Evolutionary conservation across 2,329 filamentous ascomycete species (phyloP), one percentile per base, ranked within the genome.

Genomic region (Penicillium sp.): DNA sequence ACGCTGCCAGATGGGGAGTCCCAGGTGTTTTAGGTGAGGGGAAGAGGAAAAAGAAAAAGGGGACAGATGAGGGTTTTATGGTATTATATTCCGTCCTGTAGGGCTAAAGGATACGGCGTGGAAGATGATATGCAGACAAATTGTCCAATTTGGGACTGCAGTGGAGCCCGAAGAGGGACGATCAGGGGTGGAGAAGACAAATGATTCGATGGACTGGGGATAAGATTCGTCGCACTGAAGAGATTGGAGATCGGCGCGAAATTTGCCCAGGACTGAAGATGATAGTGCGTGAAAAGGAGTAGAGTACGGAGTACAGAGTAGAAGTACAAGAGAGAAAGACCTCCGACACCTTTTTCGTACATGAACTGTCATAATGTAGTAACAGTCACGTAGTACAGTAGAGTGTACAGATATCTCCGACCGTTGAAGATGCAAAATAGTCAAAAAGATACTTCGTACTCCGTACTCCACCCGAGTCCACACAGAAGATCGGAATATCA

Each of bases 231-330:
- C 35, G 16, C 30, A 41, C 44, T 39, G 27, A 22, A 34, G 13
- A 34, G 13, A 34, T 50, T 45, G 56, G 53, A 49, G 53, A 58
- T 58, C 55, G 52, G 50, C 30, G 14, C 8, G 22, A 25, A 25
- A 25, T 25, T 25, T 25, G 22, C 5, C 8, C 19, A 3, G 19
- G 19, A 22, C 19, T 22, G 19, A 22, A 5, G 19, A 5, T 22
- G 5, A 22, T 22, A 22, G 3, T 22, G 19, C 19, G 19, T 22
- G 5, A 3, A 22, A 22, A 22, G 19, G 19, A 22, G 19, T 22
- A 22, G 19, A 22, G 19, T 22, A 22, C 19, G 19, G 22, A 25
- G 22, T 25, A 25, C 22, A 25, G 22, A 25, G 22, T 25, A 25
- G 4, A 25, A 28, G n/a, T 27, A 34, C 30, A 18, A 27, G 41